A percentile compares a stretch with the other conserved stretches of the same genome.
phyloP scores from a whole-genome alignment of 352 stramenopile genomes.

The Pythium vanterpoolii region DNA sequence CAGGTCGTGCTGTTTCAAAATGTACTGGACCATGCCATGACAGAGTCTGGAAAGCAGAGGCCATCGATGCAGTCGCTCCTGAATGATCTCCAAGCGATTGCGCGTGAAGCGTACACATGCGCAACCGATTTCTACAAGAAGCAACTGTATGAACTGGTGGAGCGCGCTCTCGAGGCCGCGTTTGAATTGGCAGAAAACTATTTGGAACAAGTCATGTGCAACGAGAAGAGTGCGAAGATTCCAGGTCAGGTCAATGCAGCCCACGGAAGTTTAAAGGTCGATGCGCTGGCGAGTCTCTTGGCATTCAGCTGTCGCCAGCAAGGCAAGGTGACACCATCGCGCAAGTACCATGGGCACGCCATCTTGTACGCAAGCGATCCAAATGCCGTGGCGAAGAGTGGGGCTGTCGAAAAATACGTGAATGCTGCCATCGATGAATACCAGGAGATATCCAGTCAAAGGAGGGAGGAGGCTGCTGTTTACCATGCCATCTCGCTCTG shows the following conservation, averaged over 20 bases:
- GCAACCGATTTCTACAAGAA: conserved; percentile 49
- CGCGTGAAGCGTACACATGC: conserved; percentile 59
- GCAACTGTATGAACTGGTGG: conserved; percentile 35
- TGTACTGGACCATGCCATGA: conserved; percentile 5
- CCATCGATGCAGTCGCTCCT: conserved; percentile 32
- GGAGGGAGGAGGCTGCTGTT: not conserved
- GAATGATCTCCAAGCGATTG: conserved; percentile 55
- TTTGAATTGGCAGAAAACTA: conserved; percentile 56
- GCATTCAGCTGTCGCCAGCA: conserved; percentile 51
- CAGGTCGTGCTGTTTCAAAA: conserved; percentile 1
- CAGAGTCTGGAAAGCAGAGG: not conserved
- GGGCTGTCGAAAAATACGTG: conserved; percentile 48
- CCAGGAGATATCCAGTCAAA: not conserved
- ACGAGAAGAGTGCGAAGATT: conserved; percentile 9
- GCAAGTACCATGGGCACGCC: conserved; percentile 40
- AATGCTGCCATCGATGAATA: conserved; percentile 41
- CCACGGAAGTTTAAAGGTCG: conserved; percentile 50
- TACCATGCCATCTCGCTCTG: conserved; percentile 34
- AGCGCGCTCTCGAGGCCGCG: conserved; percentile 35
- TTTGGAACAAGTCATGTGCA: conserved; percentile 65
- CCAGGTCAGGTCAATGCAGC: conserved; percentile 25
- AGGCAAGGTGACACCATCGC: conserved; percentile 26
- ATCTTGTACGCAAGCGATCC: conserved; percentile 42
- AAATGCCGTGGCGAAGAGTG: not conserved
- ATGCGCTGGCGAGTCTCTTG: conserved; percentile 55